phyloP scores from a whole-genome alignment of 495 filamentous ascomycete species.

The Parathielavia appendiculata region DNA sequence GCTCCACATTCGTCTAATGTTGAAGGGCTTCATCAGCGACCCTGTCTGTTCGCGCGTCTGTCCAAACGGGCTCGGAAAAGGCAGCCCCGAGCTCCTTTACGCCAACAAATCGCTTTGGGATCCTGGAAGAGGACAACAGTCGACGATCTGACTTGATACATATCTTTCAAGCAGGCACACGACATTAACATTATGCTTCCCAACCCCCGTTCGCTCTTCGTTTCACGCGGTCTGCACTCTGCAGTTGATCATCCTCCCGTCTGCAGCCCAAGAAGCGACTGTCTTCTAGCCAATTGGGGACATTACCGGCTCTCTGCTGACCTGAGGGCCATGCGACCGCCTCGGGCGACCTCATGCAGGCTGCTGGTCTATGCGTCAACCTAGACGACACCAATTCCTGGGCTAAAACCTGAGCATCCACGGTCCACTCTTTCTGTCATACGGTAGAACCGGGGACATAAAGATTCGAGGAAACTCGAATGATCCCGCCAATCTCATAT shows the following conservation, averaged over 20 bases:
- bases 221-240: neutral
- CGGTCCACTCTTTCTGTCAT: neutral
- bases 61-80: too few relatives aligned
- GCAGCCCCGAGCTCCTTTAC: too few relatives aligned
- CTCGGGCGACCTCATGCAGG: conserved; percentile 25
- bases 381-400: conserved; percentile 21
- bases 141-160: too few relatives aligned
- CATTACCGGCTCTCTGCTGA: conserved; percentile 30
- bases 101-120: too few relatives aligned
- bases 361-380: conserved; percentile 26
- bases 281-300: conserved; percentile 30
- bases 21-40: too few relatives aligned
- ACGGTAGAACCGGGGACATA: too few relatives aligned
- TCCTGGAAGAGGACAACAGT: too few relatives aligned
- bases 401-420: too few relatives aligned
- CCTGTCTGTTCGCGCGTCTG: too few relatives aligned
- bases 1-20: too few relatives aligned
- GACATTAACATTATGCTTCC: neutral
- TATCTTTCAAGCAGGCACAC: neutral
- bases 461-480: neutral
- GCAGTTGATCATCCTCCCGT: conserved; percentile 23
- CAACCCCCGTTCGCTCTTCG: neutral
- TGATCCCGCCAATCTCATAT: neutral
- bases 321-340: conserved; percentile 28
- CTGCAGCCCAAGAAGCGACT: conserved; percentile 26